Evolutionary conservation across 495 filamentous ascomycete genomes (phyloP), one percentile per base, ranked within the genome.

Genomic region (Penicillium herquei): DNA sequence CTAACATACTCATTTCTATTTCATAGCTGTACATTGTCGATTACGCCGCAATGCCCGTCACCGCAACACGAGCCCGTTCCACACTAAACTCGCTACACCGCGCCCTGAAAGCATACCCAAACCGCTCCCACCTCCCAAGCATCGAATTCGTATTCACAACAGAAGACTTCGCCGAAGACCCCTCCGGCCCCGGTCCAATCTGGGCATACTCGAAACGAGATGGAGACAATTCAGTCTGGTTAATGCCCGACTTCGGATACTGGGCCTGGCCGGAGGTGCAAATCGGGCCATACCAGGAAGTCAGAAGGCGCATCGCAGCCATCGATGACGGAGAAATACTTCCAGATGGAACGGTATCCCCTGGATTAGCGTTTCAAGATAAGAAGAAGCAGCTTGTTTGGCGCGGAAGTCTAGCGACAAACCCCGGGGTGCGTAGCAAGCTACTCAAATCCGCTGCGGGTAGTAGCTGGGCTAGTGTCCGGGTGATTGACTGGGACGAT

Each of bases 161-260:
- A 2, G 77, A 82, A 48, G 84, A 87, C 62, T 72, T 66, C 32
- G 70, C 61, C 51, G 54, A 56, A 13, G 61, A 63, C 11, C 52
- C 63, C 12, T 49, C 54, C 0, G 54, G 55, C 1, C 14, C 33
- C 6, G 66, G 73, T 0, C 75, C 77, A 0, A 67, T 81, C 3
- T 87, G 84, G 82, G 68, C 75, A 0, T 81, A 79, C 52, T 72
- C 83, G 0, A 81, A 83, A 33, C 66, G 65, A 3, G 65, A 66
- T 16, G 56, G 57, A 6, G 76, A 86, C 39, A 60, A 70, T 0
- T 67, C 74, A 11, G 69, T 77, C 48, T 92, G 89, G 84, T 63
- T 89, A 3, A 88, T 92, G 72, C 89, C 90, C 0, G 88, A 92
- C 71, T 92, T 92, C 66, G 81, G 84, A 56, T 89, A 86, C 75